Conservation (phyloP, 768 basidiomycete species). For the Boletus rubescentipes region DNA sequence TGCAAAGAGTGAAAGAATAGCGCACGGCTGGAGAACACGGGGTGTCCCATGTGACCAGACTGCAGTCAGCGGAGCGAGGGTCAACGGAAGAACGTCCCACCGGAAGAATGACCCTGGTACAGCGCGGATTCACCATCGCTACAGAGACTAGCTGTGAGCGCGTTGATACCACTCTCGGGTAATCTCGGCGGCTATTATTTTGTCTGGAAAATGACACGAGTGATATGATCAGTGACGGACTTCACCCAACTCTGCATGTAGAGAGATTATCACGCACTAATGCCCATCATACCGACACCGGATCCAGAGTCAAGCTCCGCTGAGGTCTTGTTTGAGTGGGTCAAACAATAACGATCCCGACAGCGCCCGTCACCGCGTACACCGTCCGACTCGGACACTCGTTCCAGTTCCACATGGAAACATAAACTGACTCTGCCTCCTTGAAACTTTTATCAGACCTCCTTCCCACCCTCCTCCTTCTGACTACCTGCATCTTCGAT, state of each 20-base stretch:
- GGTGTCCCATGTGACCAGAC: no score
- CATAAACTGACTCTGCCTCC: background rate
- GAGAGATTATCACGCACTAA: background rate
- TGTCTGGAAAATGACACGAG: no score
- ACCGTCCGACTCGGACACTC: no score
- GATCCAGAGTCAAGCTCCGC: no score
- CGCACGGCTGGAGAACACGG: no score
- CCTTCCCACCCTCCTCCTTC: background rate
- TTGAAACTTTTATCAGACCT: background rate
- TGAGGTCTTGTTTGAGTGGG: background rate
- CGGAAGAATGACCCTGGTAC: no score
- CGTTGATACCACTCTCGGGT: background rate
- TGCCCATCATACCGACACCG: no score
- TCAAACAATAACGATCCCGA: background rate
- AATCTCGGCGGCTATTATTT: background rate
- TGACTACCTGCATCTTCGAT: conserved; percentile 25
- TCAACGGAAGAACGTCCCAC: no score
- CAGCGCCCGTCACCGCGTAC: background rate
- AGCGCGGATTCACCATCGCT: no score
- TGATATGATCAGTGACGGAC: no score
- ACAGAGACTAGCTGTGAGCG: background rate
- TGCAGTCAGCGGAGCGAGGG: no score
- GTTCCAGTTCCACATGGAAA: conserved; percentile 5
- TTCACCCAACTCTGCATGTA: background rate
- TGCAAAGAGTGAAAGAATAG: no score